Conservation (phyloP, 352 stramenopile species). For the Globisporangium alternatum region DNA sequence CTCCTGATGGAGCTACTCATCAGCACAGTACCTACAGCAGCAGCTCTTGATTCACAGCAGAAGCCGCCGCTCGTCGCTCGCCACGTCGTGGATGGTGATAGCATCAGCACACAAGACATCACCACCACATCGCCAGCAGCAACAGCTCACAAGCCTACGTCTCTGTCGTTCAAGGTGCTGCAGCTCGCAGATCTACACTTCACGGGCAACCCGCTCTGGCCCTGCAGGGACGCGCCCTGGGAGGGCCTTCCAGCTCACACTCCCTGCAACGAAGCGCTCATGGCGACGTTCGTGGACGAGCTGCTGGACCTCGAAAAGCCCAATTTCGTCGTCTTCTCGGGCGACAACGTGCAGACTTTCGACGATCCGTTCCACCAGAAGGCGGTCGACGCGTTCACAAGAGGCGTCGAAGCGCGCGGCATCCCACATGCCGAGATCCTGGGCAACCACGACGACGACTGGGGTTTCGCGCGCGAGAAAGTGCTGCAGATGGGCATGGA, state of each 20-base stretch:
- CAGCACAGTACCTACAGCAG: too few relatives aligned
- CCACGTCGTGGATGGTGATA: not conserved
- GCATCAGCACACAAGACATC: not conserved
- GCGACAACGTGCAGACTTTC: conserved; percentile 54
- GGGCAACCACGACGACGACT: conserved; percentile 66
- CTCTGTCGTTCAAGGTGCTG: too few relatives aligned
- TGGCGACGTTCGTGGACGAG: conserved; percentile 47
- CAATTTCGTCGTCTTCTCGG: conserved; percentile 64
- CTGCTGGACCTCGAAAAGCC: conserved; percentile 58
- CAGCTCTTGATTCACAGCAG: not conserved
- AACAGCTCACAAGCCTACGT: not conserved
- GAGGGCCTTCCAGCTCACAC: not conserved
- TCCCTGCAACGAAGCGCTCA: conserved; percentile 36
- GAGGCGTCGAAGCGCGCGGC: conserved; percentile 29
- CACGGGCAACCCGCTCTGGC: too few relatives aligned
- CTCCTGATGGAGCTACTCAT: too few relatives aligned
- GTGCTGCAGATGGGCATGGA: conserved; percentile 33
- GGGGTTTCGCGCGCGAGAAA: conserved; percentile 34
- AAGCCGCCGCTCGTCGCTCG: not conserved
- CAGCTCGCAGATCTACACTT: too few relatives aligned
- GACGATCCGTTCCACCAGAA: conserved; percentile 20
- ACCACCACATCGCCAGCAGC: not conserved
- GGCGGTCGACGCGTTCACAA: conserved; percentile 40
- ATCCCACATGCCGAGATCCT: conserved; percentile 64
- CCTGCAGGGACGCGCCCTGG: too few relatives aligned